These are phyloP conservation scores for Ricinus communis DNA, from an alignment of 345 rosid species.

Conservation along the genomic window DNA sequence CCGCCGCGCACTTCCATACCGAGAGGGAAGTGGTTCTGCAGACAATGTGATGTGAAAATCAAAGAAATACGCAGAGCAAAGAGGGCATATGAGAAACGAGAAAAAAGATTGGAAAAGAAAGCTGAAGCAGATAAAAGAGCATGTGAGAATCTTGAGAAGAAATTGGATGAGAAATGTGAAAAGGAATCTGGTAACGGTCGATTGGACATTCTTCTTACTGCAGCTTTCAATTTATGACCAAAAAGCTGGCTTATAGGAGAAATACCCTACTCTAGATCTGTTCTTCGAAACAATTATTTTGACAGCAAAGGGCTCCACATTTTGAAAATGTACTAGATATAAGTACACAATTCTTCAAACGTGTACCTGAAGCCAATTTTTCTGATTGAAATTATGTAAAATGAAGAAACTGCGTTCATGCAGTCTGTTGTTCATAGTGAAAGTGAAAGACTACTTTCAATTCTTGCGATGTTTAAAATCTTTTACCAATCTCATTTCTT, in stretches of 20 bases:
- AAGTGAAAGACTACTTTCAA: too few species aligned
- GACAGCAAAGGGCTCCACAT: background rate
- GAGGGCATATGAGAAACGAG: slow-evolving; percentile 41
- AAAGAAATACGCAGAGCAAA: slow-evolving; percentile 46
- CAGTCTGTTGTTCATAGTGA: slow-evolving; percentile 14
- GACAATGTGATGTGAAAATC: slow-evolving; percentile 57
- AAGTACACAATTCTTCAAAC: slow-evolving; percentile 12
- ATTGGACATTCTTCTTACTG: slow-evolving; percentile 78
- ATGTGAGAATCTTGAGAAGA: slow-evolving; percentile 17
- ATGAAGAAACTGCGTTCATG: slow-evolving; percentile 17
- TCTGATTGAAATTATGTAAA: slow-evolving; percentile 21
- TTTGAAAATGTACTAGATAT: slow-evolving; percentile 3
- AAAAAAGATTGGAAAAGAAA: slow-evolving; percentile 32
- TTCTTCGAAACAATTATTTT: slow-evolving; percentile 6
- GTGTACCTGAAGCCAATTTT: slow-evolving; percentile 8
- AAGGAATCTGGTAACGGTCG: slow-evolving; percentile 40
- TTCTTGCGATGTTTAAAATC: too few species aligned
- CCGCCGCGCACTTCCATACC: slow-evolving; percentile 65
- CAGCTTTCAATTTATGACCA: slow-evolving; percentile 60
- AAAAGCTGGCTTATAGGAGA: slow-evolving; percentile 17
- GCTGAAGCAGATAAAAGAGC: slow-evolving; percentile 17
- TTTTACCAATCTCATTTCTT: too few species aligned
- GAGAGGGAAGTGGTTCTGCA: slow-evolving; percentile 78
- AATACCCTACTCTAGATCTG: too few species aligned
- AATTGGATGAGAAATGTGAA: slow-evolving; percentile 22